Base-by-base conservation (phyloP, 768 basidiomycete genomes). In the Hebeloma cylindrosporum region DNA sequence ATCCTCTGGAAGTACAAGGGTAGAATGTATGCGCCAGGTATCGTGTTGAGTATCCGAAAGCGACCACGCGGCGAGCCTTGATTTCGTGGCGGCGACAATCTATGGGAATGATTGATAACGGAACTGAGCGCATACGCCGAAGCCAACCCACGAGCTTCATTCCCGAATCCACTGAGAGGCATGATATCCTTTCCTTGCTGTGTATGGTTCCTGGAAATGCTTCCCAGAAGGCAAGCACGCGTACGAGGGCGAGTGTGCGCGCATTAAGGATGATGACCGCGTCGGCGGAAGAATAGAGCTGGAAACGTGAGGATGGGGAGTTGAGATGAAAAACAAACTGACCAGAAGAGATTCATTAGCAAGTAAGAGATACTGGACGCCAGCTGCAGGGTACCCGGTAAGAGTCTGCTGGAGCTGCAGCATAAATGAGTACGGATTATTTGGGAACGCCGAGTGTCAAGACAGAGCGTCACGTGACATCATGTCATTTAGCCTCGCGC, bases 21-120 rank as follows among this genome's bases (percentile, higher is more conserved):
- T 85, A 2, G 91, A 92, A 60, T 93, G 91, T 6, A 93, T 77
- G 25, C 82, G 76, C 88, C 88, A 93, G 5, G 72, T 71, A 54
- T 80, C 74, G 27, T 77, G 68, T 48, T 79, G 75, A 11, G 75
- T 72, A 28, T 77, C 82, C 17, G 86, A 87, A 34, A 87, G 73
- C n/a, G 76, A 77, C 90, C 90, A 93, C 27, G 80, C 80, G 37
- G 86, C 89, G 35, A 93, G 68, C 40, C 79, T 79, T 31, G 73
- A 70, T 53, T 76, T 77, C 61, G 82, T 78, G 48, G 86, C 78
- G 30, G 87, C 86, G 32, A 85, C 80, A 53, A 92, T 78, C 90
- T 92, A 61, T 29, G 32, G 46, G 32, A 48, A 37, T 47, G 40
- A 48, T 56, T 46, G 47, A 43, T 55, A 22, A 35, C 33, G 25